A percentile compares a stretch with the other conserved stretches of the same genome.
phyloP scores from a whole-genome alignment of 202 grass and related monocot species.

The Elaeis oleifera region DNA sequence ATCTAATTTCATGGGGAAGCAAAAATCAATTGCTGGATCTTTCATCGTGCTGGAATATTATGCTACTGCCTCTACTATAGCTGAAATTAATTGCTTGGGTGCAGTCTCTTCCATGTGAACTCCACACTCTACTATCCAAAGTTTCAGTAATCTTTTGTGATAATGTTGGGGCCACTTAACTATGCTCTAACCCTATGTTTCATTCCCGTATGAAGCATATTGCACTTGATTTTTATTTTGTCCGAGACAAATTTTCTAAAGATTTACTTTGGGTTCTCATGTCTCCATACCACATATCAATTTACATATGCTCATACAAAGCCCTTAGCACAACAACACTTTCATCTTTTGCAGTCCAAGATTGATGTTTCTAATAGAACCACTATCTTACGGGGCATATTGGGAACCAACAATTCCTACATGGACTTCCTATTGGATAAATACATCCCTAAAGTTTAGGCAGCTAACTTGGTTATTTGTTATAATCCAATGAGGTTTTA shows the following conservation, averaged over 20 bases:
- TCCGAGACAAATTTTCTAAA: background rate
- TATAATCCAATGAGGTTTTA: too few relatives aligned
- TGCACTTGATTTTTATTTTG: background rate
- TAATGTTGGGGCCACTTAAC: background rate
- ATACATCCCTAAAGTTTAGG: too few relatives aligned
- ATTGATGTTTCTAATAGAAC: too few relatives aligned
- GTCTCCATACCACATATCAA: background rate
- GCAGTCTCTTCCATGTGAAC: background rate
- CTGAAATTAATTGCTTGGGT: background rate
- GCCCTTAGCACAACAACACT: background rate
- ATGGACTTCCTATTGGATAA: too few relatives aligned
- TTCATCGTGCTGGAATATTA: background rate
- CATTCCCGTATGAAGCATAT: background rate
- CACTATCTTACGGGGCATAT: too few relatives aligned
- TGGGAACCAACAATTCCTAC: too few relatives aligned
- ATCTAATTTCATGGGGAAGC: background rate
- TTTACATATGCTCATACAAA: background rate
- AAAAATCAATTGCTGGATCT: background rate
- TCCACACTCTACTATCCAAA: background rate
- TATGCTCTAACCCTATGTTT: background rate
- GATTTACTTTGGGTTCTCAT: background rate
- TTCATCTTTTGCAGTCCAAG: too few relatives aligned
- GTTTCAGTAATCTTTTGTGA: background rate
- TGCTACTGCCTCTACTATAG: background rate
- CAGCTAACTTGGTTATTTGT: too few relatives aligned